These are phyloP conservation scores for Penicillium atrosanguineum DNA, from an alignment of 495 filamentous ascomycete species.

Conservation along the genomic window DNA sequence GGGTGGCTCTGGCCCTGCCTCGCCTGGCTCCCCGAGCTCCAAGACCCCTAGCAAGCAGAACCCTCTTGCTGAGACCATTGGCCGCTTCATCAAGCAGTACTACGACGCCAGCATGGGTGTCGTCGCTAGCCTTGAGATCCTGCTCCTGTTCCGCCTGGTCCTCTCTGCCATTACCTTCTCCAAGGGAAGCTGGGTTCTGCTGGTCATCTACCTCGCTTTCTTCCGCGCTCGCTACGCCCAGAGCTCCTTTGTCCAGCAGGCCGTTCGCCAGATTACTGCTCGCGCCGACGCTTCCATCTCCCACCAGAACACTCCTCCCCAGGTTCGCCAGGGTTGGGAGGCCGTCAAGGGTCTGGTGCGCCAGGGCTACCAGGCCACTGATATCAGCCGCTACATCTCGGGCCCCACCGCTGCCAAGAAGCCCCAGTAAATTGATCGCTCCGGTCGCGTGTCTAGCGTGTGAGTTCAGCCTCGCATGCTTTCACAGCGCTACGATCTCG, in stretches of 20 bases:
- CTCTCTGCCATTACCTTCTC: slow-evolving; percentile 78
- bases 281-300: slow-evolving; percentile 77
- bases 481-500: neutral
- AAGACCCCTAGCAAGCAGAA: slow-evolving; percentile 63
- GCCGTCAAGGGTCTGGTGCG: slow-evolving; percentile 67
- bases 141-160: slow-evolving; percentile 78
- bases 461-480: neutral
- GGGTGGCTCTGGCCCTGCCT: slow-evolving; percentile 40
- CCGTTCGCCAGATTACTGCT: slow-evolving; percentile 67
- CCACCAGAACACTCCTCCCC: slow-evolving; percentile 83
- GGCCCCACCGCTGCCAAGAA: slow-evolving; percentile 52
- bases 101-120: slow-evolving; percentile 88
- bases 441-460: neutral
- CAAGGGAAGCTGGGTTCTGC: slow-evolving; percentile 84
- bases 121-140: slow-evolving; percentile 71
- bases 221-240: slow-evolving; percentile 86
- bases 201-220: slow-evolving; percentile 85
- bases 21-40: slow-evolving; percentile 52
- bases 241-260: slow-evolving; percentile 84
- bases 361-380: slow-evolving; percentile 76
- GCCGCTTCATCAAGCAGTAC: slow-evolving; percentile 93
- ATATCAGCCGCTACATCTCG: slow-evolving; percentile 66
- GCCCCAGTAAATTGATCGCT: slow-evolving; percentile 43
- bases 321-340: slow-evolving; percentile 80
- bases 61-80: slow-evolving; percentile 75